Evolutionary conservation across 1,139 yeast species (phyloP), one percentile per base, ranked within the genome.

Genomic region (Martiniozyma asiatica): DNA sequence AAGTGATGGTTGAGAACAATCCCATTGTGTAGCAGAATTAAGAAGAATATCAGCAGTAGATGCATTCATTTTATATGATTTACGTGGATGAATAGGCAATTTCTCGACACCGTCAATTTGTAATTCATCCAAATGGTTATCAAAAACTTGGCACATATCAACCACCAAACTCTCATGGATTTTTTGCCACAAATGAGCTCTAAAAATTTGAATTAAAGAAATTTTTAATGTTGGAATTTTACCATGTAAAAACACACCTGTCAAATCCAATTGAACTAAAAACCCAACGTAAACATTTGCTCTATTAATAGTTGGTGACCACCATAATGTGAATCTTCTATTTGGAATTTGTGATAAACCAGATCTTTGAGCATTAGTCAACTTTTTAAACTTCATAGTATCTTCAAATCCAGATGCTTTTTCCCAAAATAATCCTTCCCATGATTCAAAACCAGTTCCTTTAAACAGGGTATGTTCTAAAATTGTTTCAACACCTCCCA

Each of bases 381-480:
- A 67, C 52, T 87, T 92, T 52, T 87, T 84, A 55, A 85, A 82
- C 51, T 87, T 89, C 66, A 92, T 68, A 0, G 95, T 80, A 46
- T 92, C 98, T 53, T 92, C 99, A 51, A 87, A 89, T 0, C 98
- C 98, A 16, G 94, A 76, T 0, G 93, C 89, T 47, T 84, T 84
- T 48, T 92, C 98, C 99, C 99, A 92, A 53, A 92, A 92, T 17
- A 92, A 61, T 4, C 98, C 98, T 59, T 92, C 99, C 98, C 98
- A 92, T 8, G 93, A 81, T 45, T 81, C 94, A 51, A 92, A 92
- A 0, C 98, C 98, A 1, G 99, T 92, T 14, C 94, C 98, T 50
- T 82, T 82, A 61, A 89, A 92, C 31, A 92, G 57, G 0, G 98
- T 85, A 47, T 92, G 99, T 47, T 89, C 98, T 40, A 92, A 56